Base-by-base conservation (phyloP, 2,329 filamentous ascomycete genomes). In the Pseudocercospora eumusae region DNA sequence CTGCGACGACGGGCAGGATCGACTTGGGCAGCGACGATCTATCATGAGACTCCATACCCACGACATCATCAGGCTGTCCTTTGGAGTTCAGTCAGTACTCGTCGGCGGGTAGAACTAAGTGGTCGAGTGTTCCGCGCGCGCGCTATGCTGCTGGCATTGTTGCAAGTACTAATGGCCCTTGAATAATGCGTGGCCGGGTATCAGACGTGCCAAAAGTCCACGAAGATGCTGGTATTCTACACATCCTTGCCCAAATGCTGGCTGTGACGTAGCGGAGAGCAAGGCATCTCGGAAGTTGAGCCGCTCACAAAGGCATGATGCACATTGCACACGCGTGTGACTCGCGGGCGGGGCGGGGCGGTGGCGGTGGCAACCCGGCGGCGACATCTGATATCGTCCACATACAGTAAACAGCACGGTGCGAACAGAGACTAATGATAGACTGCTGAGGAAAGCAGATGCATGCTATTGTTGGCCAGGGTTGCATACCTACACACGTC, bases 241-340 rank as follows among this genome's bases (percentile, higher is more conserved):
- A 27, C 33, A 56, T 56, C 53, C 53, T 56, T 40, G 53, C 11
- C 31, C 25, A 15, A 54, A 25, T 47, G 44, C 44, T 47, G 44
- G 25, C 47, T 52, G 53, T 56, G 53, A 56, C 53, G 53, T 56
- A 40, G 8, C 53, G 53, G 53, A 20, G 52, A 44, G 36, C 53
- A 56, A 42, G 53, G 53, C 27, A 20, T 56, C 27, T 47, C 44
- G 50, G 50, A 27, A 20, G 36, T 31, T 55, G 52, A 36, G 52
- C 52, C 52, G 52, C 52, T 50, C 45, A 23, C 42, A 45, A 21
- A 45, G n/a, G n/a, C n/a, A n/a, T n/a, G n/a, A n/a, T n/a, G n/a
- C n/a, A n/a, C n/a, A n/a, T n/a, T n/a, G n/a, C n/a, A n/a, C n/a
- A n/a, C n/a, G n/a, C n/a, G n/a, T n/a, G n/a, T n/a, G n/a, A n/a